phyloP scores from a whole-genome alignment of 2,329 filamentous ascomycete genomes.

The Phaeosphaeriaceae sp. region DNA sequence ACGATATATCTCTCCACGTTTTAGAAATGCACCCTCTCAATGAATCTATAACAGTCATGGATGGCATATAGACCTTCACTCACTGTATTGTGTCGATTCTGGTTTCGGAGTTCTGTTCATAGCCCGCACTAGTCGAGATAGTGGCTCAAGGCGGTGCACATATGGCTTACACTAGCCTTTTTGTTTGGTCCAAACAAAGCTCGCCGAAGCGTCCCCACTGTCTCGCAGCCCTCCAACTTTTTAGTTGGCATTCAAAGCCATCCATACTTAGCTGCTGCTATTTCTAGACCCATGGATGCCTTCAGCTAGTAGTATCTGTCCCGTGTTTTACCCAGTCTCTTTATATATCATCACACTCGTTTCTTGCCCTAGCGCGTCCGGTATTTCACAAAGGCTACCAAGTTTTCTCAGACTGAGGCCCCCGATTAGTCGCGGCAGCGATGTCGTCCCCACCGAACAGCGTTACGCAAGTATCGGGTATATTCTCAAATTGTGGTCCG shows the following conservation, averaged over 20 bases:
- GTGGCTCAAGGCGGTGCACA: too few relatives aligned
- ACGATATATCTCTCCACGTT: too few relatives aligned
- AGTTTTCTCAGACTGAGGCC: too few relatives aligned
- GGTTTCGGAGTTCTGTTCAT: too few relatives aligned
- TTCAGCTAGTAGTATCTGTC: not conserved
- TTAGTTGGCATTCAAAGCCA: constrained; percentile 2
- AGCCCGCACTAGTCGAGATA: too few relatives aligned
- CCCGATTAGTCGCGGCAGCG: too few relatives aligned
- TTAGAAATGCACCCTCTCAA: too few relatives aligned
- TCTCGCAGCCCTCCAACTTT: not conserved
- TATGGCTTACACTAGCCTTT: too few relatives aligned
- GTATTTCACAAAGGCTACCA: not conserved
- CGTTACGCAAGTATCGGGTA: constrained; percentile 16
- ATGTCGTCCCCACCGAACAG: constrained; percentile 8
- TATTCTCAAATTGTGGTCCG: constrained; percentile 27
- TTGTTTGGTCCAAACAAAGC: not conserved
- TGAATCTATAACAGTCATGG: too few relatives aligned
- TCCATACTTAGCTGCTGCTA: constrained; percentile 4
- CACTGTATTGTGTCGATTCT: too few relatives aligned
- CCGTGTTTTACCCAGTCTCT: not conserved
- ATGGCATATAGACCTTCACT: too few relatives aligned
- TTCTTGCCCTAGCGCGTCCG: not conserved
- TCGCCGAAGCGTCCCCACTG: constrained; percentile 7
- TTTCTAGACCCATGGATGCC: constrained; percentile 4
- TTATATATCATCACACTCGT: constrained; percentile 5